Evolutionary conservation across 192 early-diverging fungal genomes (phyloP).

Genomic region (Umbelopsis vinacea): DNA sequence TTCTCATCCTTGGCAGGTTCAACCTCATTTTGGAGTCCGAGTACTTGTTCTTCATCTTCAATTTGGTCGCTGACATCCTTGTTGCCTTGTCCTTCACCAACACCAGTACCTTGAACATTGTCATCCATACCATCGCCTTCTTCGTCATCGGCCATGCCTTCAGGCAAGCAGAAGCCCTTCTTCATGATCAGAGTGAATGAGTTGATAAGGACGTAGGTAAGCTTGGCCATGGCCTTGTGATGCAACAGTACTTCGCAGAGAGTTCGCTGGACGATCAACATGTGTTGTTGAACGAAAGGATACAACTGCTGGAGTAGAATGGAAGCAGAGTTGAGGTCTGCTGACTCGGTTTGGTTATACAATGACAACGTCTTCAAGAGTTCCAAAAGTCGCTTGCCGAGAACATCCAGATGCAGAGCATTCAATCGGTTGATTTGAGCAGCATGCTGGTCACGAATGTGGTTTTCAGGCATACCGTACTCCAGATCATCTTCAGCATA

Average conservation of each 20-base stretch:
- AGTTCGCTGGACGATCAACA: slow-evolving; percentile 63
- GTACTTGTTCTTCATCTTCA: slow-evolving; percentile 95
- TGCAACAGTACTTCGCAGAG: slow-evolving; percentile 55
- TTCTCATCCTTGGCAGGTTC: slow-evolving; percentile 58
- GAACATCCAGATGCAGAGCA: slow-evolving; percentile 44
- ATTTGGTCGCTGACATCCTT: slow-evolving; percentile 98
- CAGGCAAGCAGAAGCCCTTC: slow-evolving; percentile 89
- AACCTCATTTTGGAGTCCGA: slow-evolving; percentile 78
- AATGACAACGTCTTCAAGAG: slow-evolving; percentile 32
- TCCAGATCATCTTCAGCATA: slow-evolving; percentile 42
- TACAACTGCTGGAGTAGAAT: slow-evolving; percentile 50
- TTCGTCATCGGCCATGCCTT: slow-evolving; percentile 62
- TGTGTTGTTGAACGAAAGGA: slow-evolving; percentile 67
- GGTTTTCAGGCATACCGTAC: slow-evolving; percentile 52
- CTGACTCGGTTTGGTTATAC: slow-evolving; percentile 37
- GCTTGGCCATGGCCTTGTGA: slow-evolving; percentile 76
- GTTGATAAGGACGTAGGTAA: slow-evolving; percentile 72
- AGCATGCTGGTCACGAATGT: slow-evolving; percentile 50
- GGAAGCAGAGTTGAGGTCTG: slow-evolving; percentile 28
- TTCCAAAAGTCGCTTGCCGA: slow-evolving; percentile 29
- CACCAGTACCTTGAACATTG: slow-evolving; percentile 73
- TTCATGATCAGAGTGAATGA: slow-evolving; percentile 72
- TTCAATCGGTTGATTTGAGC: slow-evolving; percentile 32
- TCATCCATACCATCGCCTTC: slow-evolving; percentile 63
- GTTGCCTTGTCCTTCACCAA: slow-evolving; percentile 92